Base-by-base conservation (phyloP, 1,139 yeast species). In the Debaryomyces psychrophilus region DNA sequence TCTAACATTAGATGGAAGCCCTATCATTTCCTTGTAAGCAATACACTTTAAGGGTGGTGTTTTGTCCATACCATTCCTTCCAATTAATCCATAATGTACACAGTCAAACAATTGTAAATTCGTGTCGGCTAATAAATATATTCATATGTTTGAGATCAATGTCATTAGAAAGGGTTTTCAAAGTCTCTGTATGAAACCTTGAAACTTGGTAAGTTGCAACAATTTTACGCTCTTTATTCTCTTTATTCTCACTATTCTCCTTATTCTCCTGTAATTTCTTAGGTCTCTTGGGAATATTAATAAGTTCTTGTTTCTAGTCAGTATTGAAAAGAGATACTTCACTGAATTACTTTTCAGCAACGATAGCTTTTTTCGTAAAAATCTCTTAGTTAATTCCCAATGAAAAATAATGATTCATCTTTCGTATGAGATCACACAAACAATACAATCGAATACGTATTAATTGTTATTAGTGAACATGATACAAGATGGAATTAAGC, bases 21-120 rank as follows among this genome's bases (percentile, higher is more conserved):
- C 37, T 4, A 27, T 34, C 15, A 34, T 34, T 38, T 9, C 28
- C 27, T 38, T 38, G 15, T 38, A n/a, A 15, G 28, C 41, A 28
- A 38, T 38, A 20, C 41, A 74, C 65, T 92, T 93, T 61, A 93
- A 77, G 54, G 93, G 73, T 1, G 99, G 93, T 8, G 99, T 92
- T 69, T 93, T 93, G 86, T 99, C 99, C 61, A 97, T 90, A 74
- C 99, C 99, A 67, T 93, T 93, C 53, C 97, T 98, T 78, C 99
- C 99, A 48, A 34, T 7, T 6, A 34, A 34, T 11, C 37, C 34
- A 18, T 34, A 34, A 22, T 34, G 37, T 3, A 34, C 12, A 4
- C 37, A 8, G 1, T 3, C 8, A 18, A 38, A 38, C 26, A 38
- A 38, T 38, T 20, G 12, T 27, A 38, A 38, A 31, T 38, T 26